phyloP scores from a whole-genome alignment of 2,329 filamentous ascomycete genomes.

The Triangularia verruculosa region DNA sequence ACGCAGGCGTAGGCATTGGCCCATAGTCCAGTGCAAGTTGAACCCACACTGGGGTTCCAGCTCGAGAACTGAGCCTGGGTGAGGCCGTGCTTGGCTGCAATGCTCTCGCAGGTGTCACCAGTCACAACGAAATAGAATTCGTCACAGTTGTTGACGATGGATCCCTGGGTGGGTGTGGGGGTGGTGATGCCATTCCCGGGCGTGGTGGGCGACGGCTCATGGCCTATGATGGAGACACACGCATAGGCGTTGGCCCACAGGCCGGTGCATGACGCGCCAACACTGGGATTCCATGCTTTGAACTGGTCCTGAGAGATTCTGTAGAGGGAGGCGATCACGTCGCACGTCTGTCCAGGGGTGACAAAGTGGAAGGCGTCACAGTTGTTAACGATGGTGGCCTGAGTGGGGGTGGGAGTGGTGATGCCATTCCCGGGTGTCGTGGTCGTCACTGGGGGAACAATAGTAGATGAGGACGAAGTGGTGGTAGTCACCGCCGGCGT shows the following conservation, averaged over 20 bases:
- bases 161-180: constrained; percentile 20
- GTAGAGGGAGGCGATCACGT: neutral
- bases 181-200: constrained; percentile 21
- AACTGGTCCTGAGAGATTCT: neutral
- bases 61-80: neutral
- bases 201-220: neutral
- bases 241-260: neutral
- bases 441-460: neutral
- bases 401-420: neutral
- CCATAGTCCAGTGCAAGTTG: constrained; percentile 1
- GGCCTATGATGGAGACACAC: neutral
- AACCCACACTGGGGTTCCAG: constrained; percentile 13
- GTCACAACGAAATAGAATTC: constrained; percentile 11
- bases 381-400: neutral
- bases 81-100: constrained; percentile 12
- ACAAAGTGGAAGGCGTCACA: neutral
- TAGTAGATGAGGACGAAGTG: neutral
- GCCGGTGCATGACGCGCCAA: neutral
- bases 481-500: neutral
- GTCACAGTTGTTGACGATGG: constrained; percentile 23
- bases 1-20: constrained; percentile 7
- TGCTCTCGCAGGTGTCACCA: constrained; percentile 10
- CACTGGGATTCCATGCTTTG: neutral
- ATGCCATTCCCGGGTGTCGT: neutral
- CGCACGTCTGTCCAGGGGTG: neutral